Evolutionary conservation across 768 basidiomycete genomes (phyloP).

Genomic region (Xerocomellus amylosporus): DNA sequence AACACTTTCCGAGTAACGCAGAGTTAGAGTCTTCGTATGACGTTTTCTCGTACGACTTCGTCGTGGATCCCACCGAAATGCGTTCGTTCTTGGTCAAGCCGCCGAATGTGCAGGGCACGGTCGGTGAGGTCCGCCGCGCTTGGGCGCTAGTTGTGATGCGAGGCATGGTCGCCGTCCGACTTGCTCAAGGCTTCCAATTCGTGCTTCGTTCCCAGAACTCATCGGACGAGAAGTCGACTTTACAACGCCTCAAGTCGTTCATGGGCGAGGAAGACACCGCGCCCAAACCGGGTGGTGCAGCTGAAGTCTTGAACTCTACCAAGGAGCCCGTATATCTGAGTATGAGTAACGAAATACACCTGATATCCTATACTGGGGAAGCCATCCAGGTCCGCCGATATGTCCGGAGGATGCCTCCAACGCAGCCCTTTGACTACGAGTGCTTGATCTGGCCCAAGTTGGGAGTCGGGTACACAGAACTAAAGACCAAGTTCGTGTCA

Average conservation of each 20-base stretch:
- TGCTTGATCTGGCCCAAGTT: slow-evolving; percentile 94
- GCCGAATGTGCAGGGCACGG: slow-evolving; percentile 43
- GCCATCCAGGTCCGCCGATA: slow-evolving; percentile 85
- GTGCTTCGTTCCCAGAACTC: slow-evolving; percentile 51
- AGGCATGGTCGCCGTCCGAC: slow-evolving; percentile 88
- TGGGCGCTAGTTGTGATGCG: slow-evolving; percentile 85
- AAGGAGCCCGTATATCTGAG: slow-evolving; percentile 82
- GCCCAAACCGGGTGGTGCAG: slow-evolving; percentile 59
- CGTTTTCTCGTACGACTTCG: slow-evolving; percentile 84
- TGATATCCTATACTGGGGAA: slow-evolving; percentile 88
- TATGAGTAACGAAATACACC: slow-evolving; percentile 94
- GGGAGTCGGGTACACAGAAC: slow-evolving; percentile 82
- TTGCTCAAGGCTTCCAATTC: slow-evolving; percentile 95
- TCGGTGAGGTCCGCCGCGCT: slow-evolving; percentile 59
- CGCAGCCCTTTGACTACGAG: slow-evolving; percentile 69
- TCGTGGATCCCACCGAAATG: slow-evolving; percentile 81
- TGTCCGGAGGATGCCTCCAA: slow-evolving; percentile 67
- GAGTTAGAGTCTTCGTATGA: slow-evolving; percentile 78
- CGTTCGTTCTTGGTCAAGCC: slow-evolving; percentile 82
- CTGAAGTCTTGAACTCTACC: slow-evolving; percentile 59
- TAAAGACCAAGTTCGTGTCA: slow-evolving; percentile 68
- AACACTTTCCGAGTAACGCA: slow-evolving; percentile 74
- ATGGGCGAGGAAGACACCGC: slow-evolving; percentile 50
- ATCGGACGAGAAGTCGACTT: slow-evolving; percentile 33
- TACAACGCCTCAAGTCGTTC: slow-evolving; percentile 57